Base-by-base conservation (phyloP, 2,329 filamentous ascomycete genomes). In the Stachybotrys echinatus region DNA sequence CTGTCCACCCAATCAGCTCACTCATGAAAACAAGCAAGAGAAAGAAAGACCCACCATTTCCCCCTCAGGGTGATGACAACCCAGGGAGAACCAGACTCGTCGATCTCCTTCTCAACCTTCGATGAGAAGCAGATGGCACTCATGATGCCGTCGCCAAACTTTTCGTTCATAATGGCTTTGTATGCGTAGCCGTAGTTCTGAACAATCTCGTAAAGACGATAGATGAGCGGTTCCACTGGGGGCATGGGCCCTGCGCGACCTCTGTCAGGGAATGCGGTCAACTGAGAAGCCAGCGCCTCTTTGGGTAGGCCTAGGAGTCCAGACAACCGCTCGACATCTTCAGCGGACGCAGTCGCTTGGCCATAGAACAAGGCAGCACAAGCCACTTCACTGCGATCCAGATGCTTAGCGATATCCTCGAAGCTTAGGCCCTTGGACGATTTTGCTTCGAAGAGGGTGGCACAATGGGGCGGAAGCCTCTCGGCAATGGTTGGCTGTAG, bases 101-200 rank as follows among this genome's bases (percentile, higher is more conserved):
- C 92, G 1, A 85, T 84, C 79, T 97, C 92, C 80, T 95, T 95
- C 67, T 96, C 90, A 3, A 97, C 88, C 64, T 90, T 90, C 0
- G 90, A 95, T 48, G 84, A 88, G 68, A 96, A 96, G 17, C 84
- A 84, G 63, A 96, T 96, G 1, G 92, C 92, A 65, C 90, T 95
- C 92, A 97, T 96, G 64, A 97, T 97, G 1, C 92, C 92, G 65
- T 92, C 88, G 0, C 88, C 88, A 64, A 90, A 91, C 77, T 96
- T 96, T 79, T 97, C 92, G 59, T 97, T 96, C 68, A 96, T 67
- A 5, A 97, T 81, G 1, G 91, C 92, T 78, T 96, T 96, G 73
- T 95, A 96, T 1, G 92, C 89, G 67, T 96, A 95, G 1, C 92
- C 92, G 63, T 96, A 96, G 68, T 96, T 97, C 74, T 96, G 92